Evolutionary conservation across 2,329 filamentous ascomycete species (phyloP), one percentile per base, ranked within the genome.

Genomic region (Thermochaetoides dissita): DNA sequence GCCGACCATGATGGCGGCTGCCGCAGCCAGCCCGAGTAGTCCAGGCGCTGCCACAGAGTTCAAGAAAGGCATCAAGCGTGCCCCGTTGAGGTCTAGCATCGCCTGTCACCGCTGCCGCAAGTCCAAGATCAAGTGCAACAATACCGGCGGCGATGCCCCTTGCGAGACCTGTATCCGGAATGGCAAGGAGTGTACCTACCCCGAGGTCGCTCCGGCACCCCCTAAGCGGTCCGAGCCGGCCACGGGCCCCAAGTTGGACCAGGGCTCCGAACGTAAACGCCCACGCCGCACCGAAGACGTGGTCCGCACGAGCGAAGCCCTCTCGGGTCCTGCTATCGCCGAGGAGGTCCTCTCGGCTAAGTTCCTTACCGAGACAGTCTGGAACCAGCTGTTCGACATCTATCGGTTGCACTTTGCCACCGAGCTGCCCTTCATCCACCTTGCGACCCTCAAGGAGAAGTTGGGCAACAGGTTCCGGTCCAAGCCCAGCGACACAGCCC

Each of bases 111-210:
- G 76, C 49, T 89, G 84, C 57, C 73, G 84, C 44, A 76, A 76
- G 53, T 86, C 82, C 57, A 93, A 91, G 63, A 84, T 89, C 57
- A 89, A 89, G 62, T 93, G 85, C 64, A 77, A 85, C 59, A 91
- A 91, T 62, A 72, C 74, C 51, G 83, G 83, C 46, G 73, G 79
- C 44, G 73, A 74, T 47, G 79, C 76, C 10, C 76, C 74, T 10
- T 93, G 85, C 64, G 76, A 83, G 48, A 77, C 78, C 9, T 93
- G 85, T 58, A 74, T 81, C 56, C 77, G 77, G 46, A 75, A 75
- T 39, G 76, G 79, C 36, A 74, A 82, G 56, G 74, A 84, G 46
- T 91, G 85, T 57, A 72, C 73, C 47, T 86, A 87, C 58, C 81
- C 82, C 7, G 65, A 75, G 30, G 64, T 69, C 24, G 59, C 56